Base-by-base conservation (phyloP, 805 yeast genomes). In the Candida ascalaphidarum region DNA sequence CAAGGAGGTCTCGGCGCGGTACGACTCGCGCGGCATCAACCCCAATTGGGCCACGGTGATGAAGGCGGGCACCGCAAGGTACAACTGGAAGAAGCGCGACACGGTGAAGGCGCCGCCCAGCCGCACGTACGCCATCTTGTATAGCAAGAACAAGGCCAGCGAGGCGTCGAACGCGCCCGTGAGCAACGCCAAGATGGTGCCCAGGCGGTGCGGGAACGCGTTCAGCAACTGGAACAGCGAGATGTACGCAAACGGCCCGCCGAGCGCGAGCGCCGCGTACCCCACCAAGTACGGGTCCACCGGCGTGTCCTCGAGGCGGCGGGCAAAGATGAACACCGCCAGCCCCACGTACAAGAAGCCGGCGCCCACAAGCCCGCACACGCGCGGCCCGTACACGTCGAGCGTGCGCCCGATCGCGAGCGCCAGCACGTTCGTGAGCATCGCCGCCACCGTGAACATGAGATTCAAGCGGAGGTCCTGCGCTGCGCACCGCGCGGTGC, bases 141-240 rank as follows among this genome's bases (percentile, higher is more conserved):
- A 71, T 26, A 68, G 26, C 42, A 71, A 52, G 41, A 71, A 71
- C 11, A 71, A 62, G 1, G 77, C 76, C 7, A 73, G 65, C 3
- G 76, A 69, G 7, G 77, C 68, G 48, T 71, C 78, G 35, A 71
- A 71, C 0, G 78, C 76, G 11, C 78, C 77, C 2, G 77, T 70
- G 31, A 71, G 45, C 23, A 71, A 50, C 14, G 77, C 77, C 39
- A 71, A 54, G 13, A 71, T 58, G 10, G 68, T 49, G 6, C 78
- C 78, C 12, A 73, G 65, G 28, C 60, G 61, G 27, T 59, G 54
- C 2, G 78, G 78, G 47, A 71, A 71, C 3, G 77, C 58, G 41
- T 71, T 71, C 14, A 77, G 69, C 32, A 71, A 57, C 46, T 71
- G 77, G 51, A 71, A 71, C 5, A 71, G 63, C 7, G 77, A 69